These are phyloP conservation scores for Ustilago esculenta DNA, from an alignment of 1,284 basidiomycete species.

Conservation along the genomic window DNA sequence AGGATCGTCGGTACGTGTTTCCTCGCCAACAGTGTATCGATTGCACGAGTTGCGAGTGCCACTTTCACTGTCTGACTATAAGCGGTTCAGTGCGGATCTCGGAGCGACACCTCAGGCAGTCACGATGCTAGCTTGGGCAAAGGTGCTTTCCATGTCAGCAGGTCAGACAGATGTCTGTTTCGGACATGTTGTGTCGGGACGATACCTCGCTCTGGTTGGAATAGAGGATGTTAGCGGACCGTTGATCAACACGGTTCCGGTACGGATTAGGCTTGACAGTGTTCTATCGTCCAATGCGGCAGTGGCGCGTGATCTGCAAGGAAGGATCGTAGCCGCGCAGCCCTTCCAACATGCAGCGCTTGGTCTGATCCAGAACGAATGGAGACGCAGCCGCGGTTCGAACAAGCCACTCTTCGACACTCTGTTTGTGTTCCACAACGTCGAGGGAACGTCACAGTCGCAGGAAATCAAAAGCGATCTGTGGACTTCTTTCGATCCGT, in stretches of 20 bases:
- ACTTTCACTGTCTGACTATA: too few species aligned
- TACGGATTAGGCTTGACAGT: constrained; percentile 5
- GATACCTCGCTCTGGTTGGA: constrained; percentile 10
- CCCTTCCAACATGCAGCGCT: constrained; percentile 24
- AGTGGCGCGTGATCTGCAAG: constrained; percentile 5
- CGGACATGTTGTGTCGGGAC: constrained; percentile 18
- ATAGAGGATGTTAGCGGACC: constrained; percentile 22
- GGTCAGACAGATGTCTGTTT: constrained; percentile 22
- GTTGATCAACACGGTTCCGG: constrained; percentile 22
- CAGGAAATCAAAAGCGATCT: too few species aligned
- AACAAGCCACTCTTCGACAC: too few species aligned
- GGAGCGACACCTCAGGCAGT: constrained; percentile 11
- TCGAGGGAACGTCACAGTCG: too few species aligned
- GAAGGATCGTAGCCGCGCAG: constrained; percentile 6
- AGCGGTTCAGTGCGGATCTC: constrained; percentile 3
- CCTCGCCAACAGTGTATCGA: too few species aligned
- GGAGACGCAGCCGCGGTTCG: not conserved
- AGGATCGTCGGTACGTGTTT: too few species aligned
- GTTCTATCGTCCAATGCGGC: constrained; percentile 9
- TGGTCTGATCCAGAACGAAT: constrained; percentile 8
- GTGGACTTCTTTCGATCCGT: too few species aligned
- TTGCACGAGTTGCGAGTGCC: too few species aligned
- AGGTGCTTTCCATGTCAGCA: constrained; percentile 8
- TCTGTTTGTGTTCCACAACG: too few species aligned
- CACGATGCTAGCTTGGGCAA: constrained; percentile 10